Evolutionary conservation across 495 filamentous ascomycete genomes (phyloP).

Genomic region (Hypoxylon lenormandii): DNA sequence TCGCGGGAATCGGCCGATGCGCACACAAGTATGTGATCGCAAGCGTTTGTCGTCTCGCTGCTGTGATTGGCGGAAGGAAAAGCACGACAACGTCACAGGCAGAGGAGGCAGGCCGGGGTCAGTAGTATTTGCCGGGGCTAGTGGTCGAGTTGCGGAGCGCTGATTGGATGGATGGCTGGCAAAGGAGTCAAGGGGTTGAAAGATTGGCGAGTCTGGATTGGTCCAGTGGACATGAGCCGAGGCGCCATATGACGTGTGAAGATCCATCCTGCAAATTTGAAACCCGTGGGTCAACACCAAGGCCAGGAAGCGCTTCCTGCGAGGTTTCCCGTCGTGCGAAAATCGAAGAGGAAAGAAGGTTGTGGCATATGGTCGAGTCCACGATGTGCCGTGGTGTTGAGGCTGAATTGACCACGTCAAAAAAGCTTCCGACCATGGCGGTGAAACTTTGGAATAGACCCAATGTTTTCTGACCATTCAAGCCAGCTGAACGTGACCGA

Average conservation of each 20-base stretch:
- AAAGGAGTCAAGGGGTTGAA: constrained; percentile 3
- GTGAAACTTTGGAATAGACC: background rate
- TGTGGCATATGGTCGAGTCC: constrained; percentile 1
- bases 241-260: constrained; percentile 44
- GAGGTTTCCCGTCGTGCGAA: background rate
- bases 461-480: background rate
- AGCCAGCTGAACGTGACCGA: constrained; percentile 6
- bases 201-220: constrained; percentile 35
- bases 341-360: background rate
- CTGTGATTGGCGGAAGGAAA: constrained; percentile 32
- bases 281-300: constrained; percentile 10
- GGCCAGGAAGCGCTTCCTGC: background rate
- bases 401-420: constrained; percentile 16
- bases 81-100: constrained; percentile 42
- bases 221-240: constrained; percentile 17
- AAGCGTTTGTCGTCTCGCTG: constrained; percentile 15
- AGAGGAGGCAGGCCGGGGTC: constrained; percentile 21
- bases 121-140: constrained; percentile 43
- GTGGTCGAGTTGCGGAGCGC: constrained; percentile 8
- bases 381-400: constrained; percentile 39
- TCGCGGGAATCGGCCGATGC: constrained; percentile 1
- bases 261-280: constrained; percentile 15
- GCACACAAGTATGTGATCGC: constrained; percentile 32
- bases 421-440: constrained; percentile 2
- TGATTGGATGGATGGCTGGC: constrained; percentile 28